These are phyloP conservation scores for Lepidium didymum DNA, from an alignment of 345 rosid species.

Conservation along the genomic window DNA sequence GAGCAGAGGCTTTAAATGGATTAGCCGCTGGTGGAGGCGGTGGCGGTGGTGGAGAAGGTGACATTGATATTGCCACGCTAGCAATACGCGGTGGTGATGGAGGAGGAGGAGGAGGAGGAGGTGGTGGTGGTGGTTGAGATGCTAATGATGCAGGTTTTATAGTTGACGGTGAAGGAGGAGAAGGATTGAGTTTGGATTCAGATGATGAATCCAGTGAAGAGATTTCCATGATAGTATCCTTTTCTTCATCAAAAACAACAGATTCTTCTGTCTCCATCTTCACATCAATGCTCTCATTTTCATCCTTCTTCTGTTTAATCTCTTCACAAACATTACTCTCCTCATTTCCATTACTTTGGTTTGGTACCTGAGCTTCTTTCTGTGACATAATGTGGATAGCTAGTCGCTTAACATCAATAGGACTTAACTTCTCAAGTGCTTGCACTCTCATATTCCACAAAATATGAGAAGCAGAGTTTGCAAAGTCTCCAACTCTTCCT, in stretches of 20 bases:
- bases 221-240: constrained; percentile 4
- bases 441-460: constrained; percentile 50
- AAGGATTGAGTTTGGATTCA: constrained; percentile 17
- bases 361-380: constrained; percentile 29
- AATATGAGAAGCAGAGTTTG: constrained; percentile 32
- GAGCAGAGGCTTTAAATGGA: neutral
- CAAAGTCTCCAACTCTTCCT: constrained; percentile 19
- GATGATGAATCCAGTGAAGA: constrained; percentile 10
- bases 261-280: constrained; percentile 17
- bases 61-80: neutral
- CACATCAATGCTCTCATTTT: constrained; percentile 7
- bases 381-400: constrained; percentile 42
- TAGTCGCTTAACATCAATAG: constrained; percentile 57
- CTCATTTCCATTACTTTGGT: constrained; percentile 12
- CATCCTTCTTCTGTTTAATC: neutral
- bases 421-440: constrained; percentile 66
- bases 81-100: neutral
- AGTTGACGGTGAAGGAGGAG: neutral
- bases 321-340: constrained; percentile 27
- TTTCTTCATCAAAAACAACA: constrained; percentile 8
- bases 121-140: neutral
- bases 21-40: neutral
- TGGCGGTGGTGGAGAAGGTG: constrained; percentile 13
- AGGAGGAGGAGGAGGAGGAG: constrained; percentile 21
- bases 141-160: neutral